These are phyloP conservation scores for Acer negundo DNA, from an alignment of 345 rosid species.

Conservation along the genomic window DNA sequence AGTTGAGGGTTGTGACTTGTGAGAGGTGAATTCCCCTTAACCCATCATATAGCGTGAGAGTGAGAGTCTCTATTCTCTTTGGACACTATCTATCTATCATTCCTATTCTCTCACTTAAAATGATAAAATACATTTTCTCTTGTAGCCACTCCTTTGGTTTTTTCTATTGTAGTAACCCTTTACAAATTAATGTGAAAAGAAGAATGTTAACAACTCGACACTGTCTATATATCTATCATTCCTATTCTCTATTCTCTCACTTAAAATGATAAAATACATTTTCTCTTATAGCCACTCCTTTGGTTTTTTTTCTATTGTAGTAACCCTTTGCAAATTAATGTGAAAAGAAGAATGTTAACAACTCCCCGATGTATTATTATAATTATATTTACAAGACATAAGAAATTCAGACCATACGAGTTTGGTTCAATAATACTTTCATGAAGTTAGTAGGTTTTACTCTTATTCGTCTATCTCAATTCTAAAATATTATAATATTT, in stretches of 20 bases:
- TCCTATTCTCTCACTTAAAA: not conserved
- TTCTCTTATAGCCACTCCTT: not conserved
- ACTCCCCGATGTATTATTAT: too few species aligned
- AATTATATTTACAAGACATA: too few species aligned
- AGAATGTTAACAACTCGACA: too few species aligned
- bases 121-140: not conserved
- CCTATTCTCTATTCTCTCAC: not conserved
- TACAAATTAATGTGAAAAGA: too few species aligned
- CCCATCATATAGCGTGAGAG: not conserved
- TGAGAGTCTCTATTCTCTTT: not conserved
- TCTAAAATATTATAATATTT: too few species aligned
- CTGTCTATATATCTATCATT: too few species aligned
- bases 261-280: not conserved
- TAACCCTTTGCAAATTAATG: too few species aligned
- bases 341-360: too few species aligned
- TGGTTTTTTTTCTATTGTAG: not conserved
- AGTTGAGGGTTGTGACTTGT: not conserved
- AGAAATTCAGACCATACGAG: too few species aligned
- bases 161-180: not conserved
- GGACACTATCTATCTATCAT: too few species aligned
- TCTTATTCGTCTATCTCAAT: too few species aligned
- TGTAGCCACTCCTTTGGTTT: slow-evolving; percentile 5
- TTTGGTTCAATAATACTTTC: too few species aligned
- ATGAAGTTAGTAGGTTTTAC: accelerated
- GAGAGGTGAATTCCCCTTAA: slow-evolving; percentile 16